Conservation (phyloP, 2,329 filamentous ascomycete genomes). For the Alternaria triticina region DNA sequence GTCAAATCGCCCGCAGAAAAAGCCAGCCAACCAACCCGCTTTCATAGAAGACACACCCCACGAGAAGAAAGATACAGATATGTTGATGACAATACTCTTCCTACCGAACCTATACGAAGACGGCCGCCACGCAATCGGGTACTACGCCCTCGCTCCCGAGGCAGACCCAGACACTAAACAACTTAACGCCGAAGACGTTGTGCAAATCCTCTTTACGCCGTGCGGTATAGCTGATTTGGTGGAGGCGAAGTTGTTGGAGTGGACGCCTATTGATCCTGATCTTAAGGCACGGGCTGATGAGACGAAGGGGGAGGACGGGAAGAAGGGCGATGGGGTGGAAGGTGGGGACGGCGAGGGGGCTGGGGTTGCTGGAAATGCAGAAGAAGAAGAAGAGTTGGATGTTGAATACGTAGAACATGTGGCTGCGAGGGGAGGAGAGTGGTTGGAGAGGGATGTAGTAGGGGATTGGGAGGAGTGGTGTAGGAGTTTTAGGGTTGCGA, state of each 20-base stretch:
- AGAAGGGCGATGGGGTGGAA: not conserved
- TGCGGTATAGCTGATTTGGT: slow-evolving; percentile 9
- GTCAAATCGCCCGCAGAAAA: rapidly evolving
- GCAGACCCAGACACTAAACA: not conserved
- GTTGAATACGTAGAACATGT: not conserved
- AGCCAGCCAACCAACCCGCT: not conserved
- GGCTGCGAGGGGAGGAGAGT: slow-evolving; percentile 4
- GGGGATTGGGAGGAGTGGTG: slow-evolving; percentile 6
- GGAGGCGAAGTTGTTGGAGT: slow-evolving; percentile 9
- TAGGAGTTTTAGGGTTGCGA: not conserved
- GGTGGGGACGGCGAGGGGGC: not conserved
- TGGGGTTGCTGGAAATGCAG: no score
- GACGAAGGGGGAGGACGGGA: rapidly evolving
- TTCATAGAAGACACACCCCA: slow-evolving; percentile 3
- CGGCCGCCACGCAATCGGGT: slow-evolving; percentile 20
- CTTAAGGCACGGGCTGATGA: not conserved
- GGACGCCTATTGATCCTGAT: not conserved
- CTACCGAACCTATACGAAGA: slow-evolving; percentile 26
- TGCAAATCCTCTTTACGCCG: slow-evolving; percentile 16
- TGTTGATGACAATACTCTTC: slow-evolving; percentile 12
- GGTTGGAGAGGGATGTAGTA: slow-evolving; percentile 6
- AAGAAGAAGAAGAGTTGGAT: not conserved
- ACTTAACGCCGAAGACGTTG: not conserved
- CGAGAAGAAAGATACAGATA: not conserved
- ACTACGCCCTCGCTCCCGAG: not conserved